These are phyloP conservation scores for Pythium rhizo-oryzae DNA, from an alignment of 352 stramenopile species.

Conservation along the genomic window DNA sequence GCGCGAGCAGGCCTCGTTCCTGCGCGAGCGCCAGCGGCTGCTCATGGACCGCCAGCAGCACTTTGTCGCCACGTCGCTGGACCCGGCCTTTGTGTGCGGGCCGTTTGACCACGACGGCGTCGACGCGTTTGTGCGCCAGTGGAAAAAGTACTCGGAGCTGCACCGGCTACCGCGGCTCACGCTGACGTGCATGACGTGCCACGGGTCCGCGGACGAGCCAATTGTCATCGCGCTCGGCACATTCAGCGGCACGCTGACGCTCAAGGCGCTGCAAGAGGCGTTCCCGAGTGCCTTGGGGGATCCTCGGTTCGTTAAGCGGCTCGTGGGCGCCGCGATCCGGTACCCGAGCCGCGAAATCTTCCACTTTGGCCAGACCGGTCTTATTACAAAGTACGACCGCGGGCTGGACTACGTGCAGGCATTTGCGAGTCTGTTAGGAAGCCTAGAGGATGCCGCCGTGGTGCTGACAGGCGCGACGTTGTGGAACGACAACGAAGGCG, in stretches of 20 bases:
- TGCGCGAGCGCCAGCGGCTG: slow-evolving; percentile 11
- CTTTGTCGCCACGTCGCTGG: slow-evolving; percentile 20
- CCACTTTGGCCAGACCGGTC: slow-evolving; percentile 13
- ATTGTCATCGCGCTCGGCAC: slow-evolving; percentile 3
- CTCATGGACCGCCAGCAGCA: slow-evolving; percentile 13
- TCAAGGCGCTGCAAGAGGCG: slow-evolving; percentile 19
- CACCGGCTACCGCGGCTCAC: slow-evolving; percentile 21
- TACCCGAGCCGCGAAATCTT: slow-evolving; percentile 30
- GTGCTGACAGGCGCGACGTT: slow-evolving; percentile 2
- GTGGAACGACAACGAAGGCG: neutral
- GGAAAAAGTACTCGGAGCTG: slow-evolving; percentile 27
- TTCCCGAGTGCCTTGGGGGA: slow-evolving; percentile 21
- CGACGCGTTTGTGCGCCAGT: slow-evolving; percentile 25
- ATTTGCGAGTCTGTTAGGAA: slow-evolving; percentile 20
- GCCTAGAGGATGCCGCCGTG: slow-evolving; percentile 4
- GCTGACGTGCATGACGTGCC: slow-evolving; percentile 1
- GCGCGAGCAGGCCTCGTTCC: slow-evolving; percentile 1
- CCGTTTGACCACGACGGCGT: slow-evolving; percentile 5
- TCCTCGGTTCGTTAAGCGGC: neutral
- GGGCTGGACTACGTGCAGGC: slow-evolving; percentile 31
- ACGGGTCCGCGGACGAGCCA: slow-evolving; percentile 1
- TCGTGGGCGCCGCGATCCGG: slow-evolving; percentile 27
- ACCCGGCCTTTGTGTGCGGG: slow-evolving; percentile 23
- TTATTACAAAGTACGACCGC: slow-evolving; percentile 23
- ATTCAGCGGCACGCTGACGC: slow-evolving; percentile 26